A percentile compares a stretch with the other conserved stretches of the same genome.
Evolutionary conservation across 2,329 filamentous ascomycete species (phyloP).

Genomic region (Aspergillus caelatus): DNA sequence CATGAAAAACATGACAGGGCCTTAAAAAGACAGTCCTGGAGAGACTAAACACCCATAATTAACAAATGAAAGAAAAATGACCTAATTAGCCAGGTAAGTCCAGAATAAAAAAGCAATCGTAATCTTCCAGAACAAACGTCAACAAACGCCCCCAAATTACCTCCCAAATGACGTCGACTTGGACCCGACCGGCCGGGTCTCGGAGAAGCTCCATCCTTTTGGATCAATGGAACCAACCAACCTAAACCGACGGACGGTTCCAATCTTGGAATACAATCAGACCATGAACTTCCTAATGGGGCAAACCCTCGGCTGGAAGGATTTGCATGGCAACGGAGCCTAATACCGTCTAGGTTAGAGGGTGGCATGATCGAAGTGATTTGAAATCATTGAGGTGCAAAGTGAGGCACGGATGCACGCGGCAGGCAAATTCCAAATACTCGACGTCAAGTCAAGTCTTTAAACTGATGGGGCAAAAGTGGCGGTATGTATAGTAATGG

Average conservation of each 20-base stretch:
- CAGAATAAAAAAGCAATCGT: neutral
- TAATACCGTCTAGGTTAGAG: conserved; percentile 1
- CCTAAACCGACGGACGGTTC: neutral
- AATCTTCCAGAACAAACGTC: neutral
- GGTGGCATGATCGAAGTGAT: conserved; percentile 16
- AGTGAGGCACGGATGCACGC: neutral
- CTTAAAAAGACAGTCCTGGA: no score
- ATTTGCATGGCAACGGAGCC: neutral
- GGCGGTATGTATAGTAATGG: neutral
- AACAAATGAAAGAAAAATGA: neutral
- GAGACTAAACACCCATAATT: neutral
- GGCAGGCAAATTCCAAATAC: conserved; percentile 15
- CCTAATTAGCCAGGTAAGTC: neutral
- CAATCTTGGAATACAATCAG: neutral
- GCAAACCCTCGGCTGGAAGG: neutral
- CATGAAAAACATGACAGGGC: no score
- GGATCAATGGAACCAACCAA: neutral
- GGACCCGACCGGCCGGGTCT: conserved; percentile 1
- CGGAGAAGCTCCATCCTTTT: neutral
- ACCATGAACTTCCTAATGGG: neutral
- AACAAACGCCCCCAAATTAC: neutral
- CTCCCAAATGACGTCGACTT: neutral
- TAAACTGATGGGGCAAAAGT: neutral
- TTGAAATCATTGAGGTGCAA: conserved; percentile 3
- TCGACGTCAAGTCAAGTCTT: neutral